Evolutionary conservation across 345 rosid species (phyloP).

Genomic region (Stellera chamaejasme): DNA sequence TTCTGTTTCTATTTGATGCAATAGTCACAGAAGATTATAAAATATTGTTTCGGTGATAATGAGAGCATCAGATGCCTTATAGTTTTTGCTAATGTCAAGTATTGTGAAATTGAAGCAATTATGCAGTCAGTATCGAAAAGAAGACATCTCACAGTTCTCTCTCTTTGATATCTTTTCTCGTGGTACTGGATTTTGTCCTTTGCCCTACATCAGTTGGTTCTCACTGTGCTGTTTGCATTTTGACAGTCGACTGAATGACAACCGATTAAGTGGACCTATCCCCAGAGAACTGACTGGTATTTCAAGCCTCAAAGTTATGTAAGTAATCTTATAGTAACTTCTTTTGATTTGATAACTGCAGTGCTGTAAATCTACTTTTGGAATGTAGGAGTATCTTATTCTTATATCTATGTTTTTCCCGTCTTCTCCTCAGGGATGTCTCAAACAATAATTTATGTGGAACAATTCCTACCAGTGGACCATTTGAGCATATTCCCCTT

Average conservation of each 20-base stretch:
- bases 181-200: too few species aligned
- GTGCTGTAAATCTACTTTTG: not conserved
- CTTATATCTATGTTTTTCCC: conserved; percentile 3
- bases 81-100: too few species aligned
- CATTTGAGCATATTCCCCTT: conserved; percentile 78
- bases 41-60: too few species aligned
- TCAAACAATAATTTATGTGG: conserved; percentile 89
- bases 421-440: conserved; percentile 55
- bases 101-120: too few species aligned
- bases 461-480: conserved; percentile 87
- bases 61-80: too few species aligned
- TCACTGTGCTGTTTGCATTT: conserved; percentile 6
- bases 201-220: not conserved
- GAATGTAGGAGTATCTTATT: not conserved
- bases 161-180: too few species aligned
- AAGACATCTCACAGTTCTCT: too few species aligned
- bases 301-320: conserved; percentile 72
- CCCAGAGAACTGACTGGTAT: conserved; percentile 52
- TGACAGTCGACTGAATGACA: conserved; percentile 61
- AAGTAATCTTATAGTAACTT: conserved; percentile 16
- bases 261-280: conserved; percentile 48
- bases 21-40: too few species aligned
- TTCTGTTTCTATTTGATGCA: too few species aligned
- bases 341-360: not conserved
- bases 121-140: too few species aligned